These are phyloP conservation scores for Sideroxylon spinosum DNA, from an alignment of 179 eudicot genomes.

Conservation along the genomic window DNA sequence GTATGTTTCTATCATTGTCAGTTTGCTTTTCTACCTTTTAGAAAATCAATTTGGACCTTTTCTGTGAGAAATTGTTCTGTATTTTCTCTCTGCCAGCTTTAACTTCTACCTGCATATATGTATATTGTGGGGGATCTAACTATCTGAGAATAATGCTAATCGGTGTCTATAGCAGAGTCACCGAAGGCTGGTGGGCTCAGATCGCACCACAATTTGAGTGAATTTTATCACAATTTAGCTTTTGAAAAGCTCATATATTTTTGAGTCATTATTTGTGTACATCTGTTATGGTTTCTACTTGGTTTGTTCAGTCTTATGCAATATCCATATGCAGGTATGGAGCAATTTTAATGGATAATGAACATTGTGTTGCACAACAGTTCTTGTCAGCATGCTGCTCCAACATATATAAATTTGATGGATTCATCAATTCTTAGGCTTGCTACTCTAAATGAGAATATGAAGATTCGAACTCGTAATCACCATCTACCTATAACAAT, in stretches of 20 bases:
- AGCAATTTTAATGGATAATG: slow-evolving; percentile 81
- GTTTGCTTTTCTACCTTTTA: background rate
- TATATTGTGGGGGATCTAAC: no score
- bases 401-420: slow-evolving; percentile 83
- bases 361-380: slow-evolving; percentile 87
- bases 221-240: no score
- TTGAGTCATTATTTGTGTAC: no score
- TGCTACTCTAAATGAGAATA: slow-evolving; percentile 68
- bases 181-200: no score
- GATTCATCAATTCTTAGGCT: slow-evolving; percentile 92
- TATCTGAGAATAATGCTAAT: no score
- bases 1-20: no score
- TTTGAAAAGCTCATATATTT: no score
- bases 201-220: no score
- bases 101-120: background rate
- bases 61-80: no score
- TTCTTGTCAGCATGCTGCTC: slow-evolving; percentile 97
- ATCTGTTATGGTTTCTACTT: background rate
- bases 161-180: no score
- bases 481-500: slow-evolving; percentile 89
- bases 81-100: background rate
- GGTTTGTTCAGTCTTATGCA: slow-evolving; percentile 9
- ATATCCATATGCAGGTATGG: slow-evolving; percentile 62
- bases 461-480: slow-evolving; percentile 90
- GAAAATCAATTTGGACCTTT: background rate